Evolutionary conservation across 1,139 yeast species (phyloP).

Genomic region (Kurtzmaniella quercitrusa): DNA sequence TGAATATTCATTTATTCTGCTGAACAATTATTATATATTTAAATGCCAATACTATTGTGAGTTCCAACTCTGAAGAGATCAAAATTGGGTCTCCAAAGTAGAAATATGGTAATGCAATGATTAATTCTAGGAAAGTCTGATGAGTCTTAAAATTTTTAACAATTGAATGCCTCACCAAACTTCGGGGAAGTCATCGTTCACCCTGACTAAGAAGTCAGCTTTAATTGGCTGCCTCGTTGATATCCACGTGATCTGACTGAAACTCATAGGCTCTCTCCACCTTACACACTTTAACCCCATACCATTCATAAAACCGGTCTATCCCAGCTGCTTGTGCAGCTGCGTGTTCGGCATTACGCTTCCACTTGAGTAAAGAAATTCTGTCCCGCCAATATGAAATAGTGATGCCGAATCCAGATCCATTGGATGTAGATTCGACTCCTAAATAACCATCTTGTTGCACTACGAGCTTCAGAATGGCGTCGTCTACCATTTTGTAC

Average conservation of each 20-base stretch:
- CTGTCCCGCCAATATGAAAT: constrained; percentile 16
- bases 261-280: constrained; percentile 14
- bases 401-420: constrained; percentile 14
- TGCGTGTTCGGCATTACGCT: constrained; percentile 12
- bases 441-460: constrained; percentile 15
- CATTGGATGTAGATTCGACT: constrained; percentile 14
- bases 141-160: no score
- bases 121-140: no score
- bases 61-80: no score
- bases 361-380: constrained; percentile 13
- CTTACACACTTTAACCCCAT: constrained; percentile 12
- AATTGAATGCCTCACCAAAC: no score
- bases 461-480: constrained; percentile 13
- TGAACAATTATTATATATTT: no score
- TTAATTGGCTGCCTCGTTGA: not conserved
- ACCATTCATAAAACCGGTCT: constrained; percentile 11
- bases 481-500: constrained; percentile 9
- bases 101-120: no score
- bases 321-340: constrained; percentile 13
- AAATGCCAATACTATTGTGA: no score
- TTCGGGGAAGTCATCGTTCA: no score
- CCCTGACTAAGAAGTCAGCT: not conserved
- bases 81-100: no score
- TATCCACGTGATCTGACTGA: not conserved
- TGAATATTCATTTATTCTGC: no score